Evolutionary conservation across 2,329 filamentous ascomycete genomes (phyloP), one percentile per base, ranked within the genome.

Genomic region (Claviceps humidiphila): DNA sequence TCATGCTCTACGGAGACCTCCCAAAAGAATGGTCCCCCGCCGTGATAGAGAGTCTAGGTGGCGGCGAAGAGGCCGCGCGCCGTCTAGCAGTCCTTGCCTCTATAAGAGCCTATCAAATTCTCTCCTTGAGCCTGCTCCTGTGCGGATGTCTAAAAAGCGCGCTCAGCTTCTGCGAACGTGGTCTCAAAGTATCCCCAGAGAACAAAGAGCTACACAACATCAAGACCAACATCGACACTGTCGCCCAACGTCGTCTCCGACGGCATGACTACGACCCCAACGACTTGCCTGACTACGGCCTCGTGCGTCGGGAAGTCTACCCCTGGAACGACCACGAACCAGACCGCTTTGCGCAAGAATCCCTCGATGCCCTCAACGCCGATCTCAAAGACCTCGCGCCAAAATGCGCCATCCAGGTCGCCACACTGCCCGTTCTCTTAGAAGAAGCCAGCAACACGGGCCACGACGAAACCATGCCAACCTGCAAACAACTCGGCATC

Each of bases 401-500:
- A 1, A 91, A 89, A 61, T 87, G 91, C 55, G 86, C 87, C 57
- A 86, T 95, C 34, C 78, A 81, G 53, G 83, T 85, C 3, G 82
- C 89, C 0, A 77, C 84, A 37, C 71, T 98, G 4, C 93, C 91
- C 1, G 72, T 87, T 0, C 70, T 97, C 24, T 71, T 82, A 11
- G 73, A 77, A 47, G 71, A 71, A 24, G 77, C 75, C 4, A 77
- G 76, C 53, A 68, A 69, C 30, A 74, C 71, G 1, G 72, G 76
- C 54, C 63, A 62, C 26, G 73, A 72, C 57, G 71, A 74, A n/a
- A 70, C 71, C 42, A 76, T 75, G 16, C 71, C 74, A 8, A 84
- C 78, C 5, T 83, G 82, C 58, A 77, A 79, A 55, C 93, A 98
- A 66, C 77, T 98, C 0, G 93, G 93, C 4, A 77, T 98, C 3